Evolutionary conservation across 495 filamentous ascomycete species (phyloP).

Genomic region (Penicillium maclennaniae): DNA sequence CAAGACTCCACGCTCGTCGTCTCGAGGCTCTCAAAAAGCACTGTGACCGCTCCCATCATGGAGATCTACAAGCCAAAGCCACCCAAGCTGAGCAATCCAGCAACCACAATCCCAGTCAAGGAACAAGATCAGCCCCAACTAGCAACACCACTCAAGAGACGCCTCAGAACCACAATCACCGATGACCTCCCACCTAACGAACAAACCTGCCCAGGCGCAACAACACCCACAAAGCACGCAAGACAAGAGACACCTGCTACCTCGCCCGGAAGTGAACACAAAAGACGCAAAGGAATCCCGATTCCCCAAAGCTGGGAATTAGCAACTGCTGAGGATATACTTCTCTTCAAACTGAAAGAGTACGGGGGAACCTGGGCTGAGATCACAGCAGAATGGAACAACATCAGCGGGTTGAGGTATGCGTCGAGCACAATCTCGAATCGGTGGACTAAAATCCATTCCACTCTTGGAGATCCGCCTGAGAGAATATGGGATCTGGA

Average conservation of each 20-base stretch:
- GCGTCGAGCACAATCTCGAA: neutral
- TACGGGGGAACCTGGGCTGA: slow-evolving; percentile 15
- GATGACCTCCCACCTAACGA: too few relatives aligned
- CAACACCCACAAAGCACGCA: too few relatives aligned
- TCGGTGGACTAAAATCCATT: neutral
- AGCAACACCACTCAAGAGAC: too few relatives aligned
- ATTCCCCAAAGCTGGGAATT: neutral
- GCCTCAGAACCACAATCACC: too few relatives aligned
- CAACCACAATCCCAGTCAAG: too few relatives aligned
- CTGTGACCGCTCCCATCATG: too few relatives aligned
- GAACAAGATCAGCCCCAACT: too few relatives aligned
- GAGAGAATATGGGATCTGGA: neutral
- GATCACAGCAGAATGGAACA: slow-evolving; percentile 12
- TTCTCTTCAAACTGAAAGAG: slow-evolving; percentile 22
- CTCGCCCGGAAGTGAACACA: neutral
- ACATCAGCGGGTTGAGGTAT: slow-evolving; percentile 4
- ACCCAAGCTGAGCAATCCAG: too few relatives aligned
- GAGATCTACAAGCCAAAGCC: too few relatives aligned
- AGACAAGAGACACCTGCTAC: neutral
- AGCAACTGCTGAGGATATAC: neutral
- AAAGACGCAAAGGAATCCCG: neutral
- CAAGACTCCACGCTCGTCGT: too few relatives aligned
- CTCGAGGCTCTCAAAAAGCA: too few relatives aligned
- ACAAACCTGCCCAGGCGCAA: too few relatives aligned
- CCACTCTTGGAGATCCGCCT: neutral